Conservation (phyloP, 441 rosid species). For the Breynia disticha region DNA sequence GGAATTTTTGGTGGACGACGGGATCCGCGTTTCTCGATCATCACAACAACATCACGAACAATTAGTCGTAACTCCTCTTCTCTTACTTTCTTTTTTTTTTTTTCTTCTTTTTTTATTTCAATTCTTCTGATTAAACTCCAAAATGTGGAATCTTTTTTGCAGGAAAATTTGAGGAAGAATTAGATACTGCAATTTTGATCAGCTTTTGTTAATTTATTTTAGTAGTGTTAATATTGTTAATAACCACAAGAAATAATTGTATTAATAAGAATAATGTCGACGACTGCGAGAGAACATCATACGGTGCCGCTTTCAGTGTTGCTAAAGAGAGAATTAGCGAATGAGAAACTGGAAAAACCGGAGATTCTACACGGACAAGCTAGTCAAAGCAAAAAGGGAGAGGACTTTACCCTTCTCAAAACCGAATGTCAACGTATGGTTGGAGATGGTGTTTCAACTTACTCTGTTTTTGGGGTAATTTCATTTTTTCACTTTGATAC, state of each 20-base stretch:
- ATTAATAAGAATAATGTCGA: conserved; percentile 34
- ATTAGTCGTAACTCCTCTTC: conserved; percentile 6
- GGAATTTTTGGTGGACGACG: conserved; percentile 39
- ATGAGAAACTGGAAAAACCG: conserved; percentile 70
- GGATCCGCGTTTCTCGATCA: conserved; percentile 49
- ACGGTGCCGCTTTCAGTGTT: conserved; percentile 89
- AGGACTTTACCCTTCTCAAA: conserved; percentile 71
- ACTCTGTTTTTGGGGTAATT: conserved; percentile 78
- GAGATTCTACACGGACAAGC: conserved; percentile 75
- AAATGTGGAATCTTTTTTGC: too few relatives aligned
- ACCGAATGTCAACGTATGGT: conserved; percentile 69
- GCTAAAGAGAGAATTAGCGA: conserved; percentile 78
- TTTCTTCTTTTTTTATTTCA: too few relatives aligned
- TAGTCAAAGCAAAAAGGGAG: conserved; percentile 95
- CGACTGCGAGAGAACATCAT: conserved; percentile 54
- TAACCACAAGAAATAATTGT: too few relatives aligned
- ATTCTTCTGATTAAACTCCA: too few relatives aligned
- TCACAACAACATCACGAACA: conserved; percentile 14
- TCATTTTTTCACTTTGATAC: too few relatives aligned
- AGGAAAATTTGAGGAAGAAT: too few relatives aligned
- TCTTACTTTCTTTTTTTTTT: background rate
- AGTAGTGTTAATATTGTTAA: too few relatives aligned
- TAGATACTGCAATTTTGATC: too few relatives aligned
- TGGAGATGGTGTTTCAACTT: conserved; percentile 79
- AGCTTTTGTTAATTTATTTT: too few relatives aligned